Base-by-base conservation (phyloP, 1,284 basidiomycete genomes). In the Serendipita sp. region DNA sequence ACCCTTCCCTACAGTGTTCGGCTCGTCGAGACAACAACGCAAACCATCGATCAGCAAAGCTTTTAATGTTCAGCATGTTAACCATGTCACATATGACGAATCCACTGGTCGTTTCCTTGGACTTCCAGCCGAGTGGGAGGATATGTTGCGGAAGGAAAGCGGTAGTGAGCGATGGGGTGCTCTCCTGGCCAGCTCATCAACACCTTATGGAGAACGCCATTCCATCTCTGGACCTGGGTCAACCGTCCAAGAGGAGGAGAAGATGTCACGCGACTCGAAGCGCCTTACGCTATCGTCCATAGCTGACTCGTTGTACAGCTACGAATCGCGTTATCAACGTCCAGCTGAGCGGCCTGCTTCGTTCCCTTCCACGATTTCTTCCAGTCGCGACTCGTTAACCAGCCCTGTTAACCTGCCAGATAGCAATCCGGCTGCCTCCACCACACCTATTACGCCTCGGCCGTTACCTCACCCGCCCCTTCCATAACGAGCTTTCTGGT, bases 71-170 rank as follows among this genome's bases (percentile, higher is more conserved):
- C 53, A 34, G n/a, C 53, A 58, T n/a, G n/a, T 58, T 58, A 17
- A 30, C 53, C 53, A 58, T n/a, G 53, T 58, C 53, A 35, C 22
- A 58, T 35, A 30, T 58, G 53, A 58, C n/a, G 26, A n/a, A 58
- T 4, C 17, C 30, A 22, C 53, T 58, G 53, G 53, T 30, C 26
- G 32, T 10, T 58, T 58, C n/a, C 5, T 58, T 10, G 30, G 30
- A 26, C 53, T 58, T 4, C 53, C 53, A 10, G 10, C 17, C 10
- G 53, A 58, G 26, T 58, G 53, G 53, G 53, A 58, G 32, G 26
- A 35, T 10, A 8, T n/a, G 8, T 26, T 58, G 22, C 32, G 8
- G 22, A 17, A 17, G 5, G 53, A 8, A 32, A 6, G 15, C 8
- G 29, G 45, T 58, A 2, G 30, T n/a, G 53, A 29, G 8, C 10